Base-by-base conservation (phyloP, 164 flowering plant species). In the Macadamia integrifolia region DNA sequence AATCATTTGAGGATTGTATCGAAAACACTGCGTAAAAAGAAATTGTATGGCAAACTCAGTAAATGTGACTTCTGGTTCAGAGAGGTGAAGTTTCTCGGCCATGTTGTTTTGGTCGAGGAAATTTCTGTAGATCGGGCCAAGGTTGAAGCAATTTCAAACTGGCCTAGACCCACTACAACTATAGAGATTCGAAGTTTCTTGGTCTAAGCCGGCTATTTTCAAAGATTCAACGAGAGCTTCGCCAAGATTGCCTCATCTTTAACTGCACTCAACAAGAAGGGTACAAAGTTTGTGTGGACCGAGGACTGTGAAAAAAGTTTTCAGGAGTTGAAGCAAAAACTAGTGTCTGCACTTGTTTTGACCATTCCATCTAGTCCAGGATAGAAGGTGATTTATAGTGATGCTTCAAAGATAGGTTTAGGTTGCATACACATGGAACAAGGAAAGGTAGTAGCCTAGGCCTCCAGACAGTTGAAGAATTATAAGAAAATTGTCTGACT, bases 171-270 rank as follows among this genome's bases (percentile, higher is more conserved):
- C 0, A 62, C 1, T 0, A 40, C 32, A 5, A 60, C 42, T 0
- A 57, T 44, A 0, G 63, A 71, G 55, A 43, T 71, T n/a, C 29
- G 61, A 5, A 76, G 62, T 58, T 72, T 75, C 32, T 17, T 75
- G 6, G 68, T 67, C 11, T 61, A 73, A 14, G 70, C 69, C 1
- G 67, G 73, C 7, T 76, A 76, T 55, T 73, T 73, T 49, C 50
- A 67, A 7, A 66, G 70, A 14, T 76, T 73, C 55, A 62, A 73
- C 6, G 30, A 23, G 23, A 23, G 23, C 23, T 23, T 23, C 23
- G 23, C 23, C 23, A 23, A 23, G 23, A 23, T 23, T 72, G 53
- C 58, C 30, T 0, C 55, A 6, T 60, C 73, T 0, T 58, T 73
- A 52, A 66, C 67, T 6, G 6, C 14, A 6, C n/a, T 73, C 10